These are phyloP conservation scores for Saururus chinensis DNA, from an alignment of 164 flowering plant genomes.

Conservation along the genomic window DNA sequence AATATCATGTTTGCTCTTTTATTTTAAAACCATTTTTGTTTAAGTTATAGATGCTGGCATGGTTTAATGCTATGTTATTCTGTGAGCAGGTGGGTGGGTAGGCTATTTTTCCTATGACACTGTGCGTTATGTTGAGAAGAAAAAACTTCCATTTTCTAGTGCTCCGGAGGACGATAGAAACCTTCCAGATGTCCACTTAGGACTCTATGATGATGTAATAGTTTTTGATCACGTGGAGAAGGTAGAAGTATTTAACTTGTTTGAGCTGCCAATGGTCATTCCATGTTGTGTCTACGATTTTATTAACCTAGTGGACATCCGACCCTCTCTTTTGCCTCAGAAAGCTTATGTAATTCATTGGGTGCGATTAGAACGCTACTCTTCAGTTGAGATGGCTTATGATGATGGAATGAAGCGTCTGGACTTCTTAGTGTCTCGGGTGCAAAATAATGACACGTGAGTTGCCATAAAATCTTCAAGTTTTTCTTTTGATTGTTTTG, in stretches of 20 bases:
- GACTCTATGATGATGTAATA: constrained; percentile 80
- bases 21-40: too few relatives aligned
- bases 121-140: constrained; percentile 82
- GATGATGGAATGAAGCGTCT: constrained; percentile 59
- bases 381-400: constrained; percentile 62
- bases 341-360: constrained; percentile 85
- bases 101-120: constrained; percentile 96
- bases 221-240: constrained; percentile 95
- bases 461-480: constrained; percentile 13
- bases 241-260: constrained; percentile 30
- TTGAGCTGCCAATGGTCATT: not conserved
- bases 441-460: constrained; percentile 67
- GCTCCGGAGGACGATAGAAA: constrained; percentile 86
- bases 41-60: not conserved
- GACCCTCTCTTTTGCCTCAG: constrained; percentile 33
- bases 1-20: too few relatives aligned
- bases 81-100: constrained; percentile 86
- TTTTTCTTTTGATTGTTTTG: not conserved
- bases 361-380: constrained; percentile 63
- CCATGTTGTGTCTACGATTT: not conserved
- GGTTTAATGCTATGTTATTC: not conserved
- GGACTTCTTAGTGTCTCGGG: constrained; percentile 49
- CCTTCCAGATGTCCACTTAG: constrained; percentile 84
- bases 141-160: constrained; percentile 69
- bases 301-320: not conserved